Evolutionary conservation across 2,329 filamentous ascomycete genomes (phyloP), one percentile per base, ranked within the genome.

Genomic region (Clathrospora elynae): DNA sequence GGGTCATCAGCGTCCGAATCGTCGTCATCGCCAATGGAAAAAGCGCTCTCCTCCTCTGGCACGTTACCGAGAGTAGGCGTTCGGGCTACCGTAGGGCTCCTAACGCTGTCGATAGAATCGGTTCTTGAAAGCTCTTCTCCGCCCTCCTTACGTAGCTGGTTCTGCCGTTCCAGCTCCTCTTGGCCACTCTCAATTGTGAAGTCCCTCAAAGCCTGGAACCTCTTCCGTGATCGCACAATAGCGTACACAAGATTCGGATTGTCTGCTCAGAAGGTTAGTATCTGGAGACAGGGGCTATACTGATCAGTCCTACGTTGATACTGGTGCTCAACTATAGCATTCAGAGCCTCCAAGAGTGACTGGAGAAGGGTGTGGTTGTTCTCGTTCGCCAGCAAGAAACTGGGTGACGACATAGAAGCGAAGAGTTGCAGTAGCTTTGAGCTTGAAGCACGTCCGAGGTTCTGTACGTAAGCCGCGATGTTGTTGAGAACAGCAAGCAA

Each of bases 401-500:
- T 90, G 0, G 93, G 92, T 0, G 90, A 88, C 6, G 92, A 95
- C 88, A 97, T 95, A 22, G 88, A 93, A 4, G 84, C 83, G 66
- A 95, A 95, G 1, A 97, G 76, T 59, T 96, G 90, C 55, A 97
- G 77, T 19, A 97, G 74, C 66, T 90, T 95, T 2, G 86, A 84
- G 64, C 88, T 88, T 11, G 90, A 85, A 3, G 84, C 80, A 3
- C 83, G 76, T 35, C 87, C 89, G 8, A 97, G 74, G 14, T 86
- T 82, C 61, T 93, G 84, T 4, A 93, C 76, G 64, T 95, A 88
- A 11, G 93, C 86, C 8, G 91, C 85, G 51, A 96, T 85, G 62
- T 99, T 99, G 70, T 93, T 93, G 61, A 99, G 87, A 31, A 97
- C 88, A 0, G 92, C 90, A 30, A 99, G 74, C 3, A 99, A 77